phyloP scores from a whole-genome alignment of 768 basidiomycete genomes.

The Phanerochaete sordida region DNA sequence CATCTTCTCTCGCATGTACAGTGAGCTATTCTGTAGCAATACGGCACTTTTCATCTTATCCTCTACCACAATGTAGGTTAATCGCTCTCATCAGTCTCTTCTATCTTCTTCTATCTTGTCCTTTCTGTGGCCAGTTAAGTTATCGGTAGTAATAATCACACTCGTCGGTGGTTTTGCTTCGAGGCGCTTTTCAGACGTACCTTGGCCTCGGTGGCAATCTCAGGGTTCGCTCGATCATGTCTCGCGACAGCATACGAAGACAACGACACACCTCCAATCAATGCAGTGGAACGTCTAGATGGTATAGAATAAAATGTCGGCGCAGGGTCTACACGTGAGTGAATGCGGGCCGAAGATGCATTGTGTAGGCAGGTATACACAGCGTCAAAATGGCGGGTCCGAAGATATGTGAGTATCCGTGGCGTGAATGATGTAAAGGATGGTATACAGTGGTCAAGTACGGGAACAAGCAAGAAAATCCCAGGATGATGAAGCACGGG shows the following conservation, averaged over 20 bases:
- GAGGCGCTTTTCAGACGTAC: no score
- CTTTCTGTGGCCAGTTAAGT: no score
- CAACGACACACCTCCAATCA: no score
- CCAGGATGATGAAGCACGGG: background rate
- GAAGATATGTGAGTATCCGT: background rate
- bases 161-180: no score
- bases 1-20: background rate
- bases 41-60: background rate
- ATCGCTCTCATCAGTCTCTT: no score
- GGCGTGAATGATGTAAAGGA: background rate
- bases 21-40: background rate
- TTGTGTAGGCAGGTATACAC: background rate
- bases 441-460: slow-evolving; percentile 1
- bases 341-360: background rate
- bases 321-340: background rate
- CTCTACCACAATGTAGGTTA: no score
- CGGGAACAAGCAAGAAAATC: background rate
- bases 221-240: no score
- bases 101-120: no score
- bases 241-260: no score
- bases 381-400: background rate
- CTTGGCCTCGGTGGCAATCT: no score
- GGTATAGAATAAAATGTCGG: background rate
- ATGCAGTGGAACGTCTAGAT: no score
- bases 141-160: no score